These are phyloP conservation scores for Penicillium corylophilum DNA, from an alignment of 2,329 filamentous ascomycete genomes.

Conservation along the genomic window DNA sequence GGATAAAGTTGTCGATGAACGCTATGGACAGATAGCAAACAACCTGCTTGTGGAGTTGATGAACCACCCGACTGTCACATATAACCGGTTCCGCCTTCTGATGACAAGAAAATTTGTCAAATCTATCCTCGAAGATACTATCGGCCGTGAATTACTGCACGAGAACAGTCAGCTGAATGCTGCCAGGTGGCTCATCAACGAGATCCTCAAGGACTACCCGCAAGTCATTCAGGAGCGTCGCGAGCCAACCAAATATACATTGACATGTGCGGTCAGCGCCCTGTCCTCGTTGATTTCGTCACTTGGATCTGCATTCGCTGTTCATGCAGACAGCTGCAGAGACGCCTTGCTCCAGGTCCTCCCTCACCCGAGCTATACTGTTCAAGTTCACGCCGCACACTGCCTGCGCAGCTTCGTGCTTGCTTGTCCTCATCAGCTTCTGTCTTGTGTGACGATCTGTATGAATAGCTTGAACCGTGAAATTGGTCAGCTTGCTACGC, in stretches of 20 bases:
- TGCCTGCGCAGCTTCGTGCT: constrained; percentile 85
- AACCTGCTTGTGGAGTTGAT: constrained; percentile 79
- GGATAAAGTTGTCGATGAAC: constrained; percentile 76
- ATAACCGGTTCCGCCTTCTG: constrained; percentile 84
- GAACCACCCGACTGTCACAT: constrained; percentile 69
- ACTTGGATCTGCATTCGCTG: constrained; percentile 77
- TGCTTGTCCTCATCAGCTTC: constrained; percentile 85
- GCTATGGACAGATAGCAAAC: constrained; percentile 77
- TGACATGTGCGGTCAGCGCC: constrained; percentile 76
- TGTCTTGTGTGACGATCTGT: constrained; percentile 89
- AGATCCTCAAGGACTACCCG: constrained; percentile 90
- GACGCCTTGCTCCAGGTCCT: constrained; percentile 87
- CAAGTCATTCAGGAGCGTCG: constrained; percentile 81
- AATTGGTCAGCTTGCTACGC: constrained; percentile 71
- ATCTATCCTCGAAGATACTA: constrained; percentile 76
- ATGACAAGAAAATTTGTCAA: constrained; percentile 82
- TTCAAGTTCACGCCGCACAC: constrained; percentile 84
- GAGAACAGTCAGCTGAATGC: constrained; percentile 86
- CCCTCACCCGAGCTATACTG: constrained; percentile 92
- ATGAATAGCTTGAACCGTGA: constrained; percentile 94
- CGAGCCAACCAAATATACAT: constrained; percentile 82
- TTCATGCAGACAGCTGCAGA: constrained; percentile 76
- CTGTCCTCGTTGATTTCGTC: constrained; percentile 74
- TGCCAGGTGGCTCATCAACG: constrained; percentile 78
- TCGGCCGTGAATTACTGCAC: constrained; percentile 78